Evolutionary conservation across 169 alveolate genomes (phyloP), one percentile per base, ranked within the genome.

Genomic region (Plasmodium berghei): DNA sequence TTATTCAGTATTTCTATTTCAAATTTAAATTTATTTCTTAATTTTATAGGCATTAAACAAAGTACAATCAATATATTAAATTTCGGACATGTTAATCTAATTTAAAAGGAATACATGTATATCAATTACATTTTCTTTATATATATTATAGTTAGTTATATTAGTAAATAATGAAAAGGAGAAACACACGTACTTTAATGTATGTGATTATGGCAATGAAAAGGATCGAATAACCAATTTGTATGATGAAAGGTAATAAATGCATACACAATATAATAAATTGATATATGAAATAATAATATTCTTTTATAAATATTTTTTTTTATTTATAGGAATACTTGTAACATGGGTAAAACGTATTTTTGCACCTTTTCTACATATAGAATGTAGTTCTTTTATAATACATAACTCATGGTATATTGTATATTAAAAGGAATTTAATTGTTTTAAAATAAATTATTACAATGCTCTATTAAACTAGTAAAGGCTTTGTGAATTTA

Each of bases 41-140:
- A 66, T 64, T 80, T 80, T 80, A 66, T 59, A 80, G 90, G 90
- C 90, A 61, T 46, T 80, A 67, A 80, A 80, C 52, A 80, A 61
- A 59, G 90, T 80, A 80, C n/a, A 28, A 46, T 34, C 40, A 52
- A 54, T 26, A 34, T 34, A 34, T 34, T 34, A 34, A 34, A 34
- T 3, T 34, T 34, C 42, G 42, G 42, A 34, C 3, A 34, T 72
- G 70, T 12, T 14, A 54, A 72, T 72, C 55, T 34, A 24, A 45
- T 56, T 34, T 40, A 55, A 22, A 56, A 48, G 42, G 58, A 72
- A 16, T 34, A 3, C 42, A 34, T 28, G 3, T 34, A 34, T 34
- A 34, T 8, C 8, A 3, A 34, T 34, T 34, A 34, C 0, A 34
- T 34, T 3, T 1, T 28, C 6, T 34, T 3, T 34, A 34, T 34